Percentiles rank a stretch among this genome's conserved stretches.
Conservation (phyloP, 2,329 filamentous ascomycete species). For the Beauveria asiatica region DNA sequence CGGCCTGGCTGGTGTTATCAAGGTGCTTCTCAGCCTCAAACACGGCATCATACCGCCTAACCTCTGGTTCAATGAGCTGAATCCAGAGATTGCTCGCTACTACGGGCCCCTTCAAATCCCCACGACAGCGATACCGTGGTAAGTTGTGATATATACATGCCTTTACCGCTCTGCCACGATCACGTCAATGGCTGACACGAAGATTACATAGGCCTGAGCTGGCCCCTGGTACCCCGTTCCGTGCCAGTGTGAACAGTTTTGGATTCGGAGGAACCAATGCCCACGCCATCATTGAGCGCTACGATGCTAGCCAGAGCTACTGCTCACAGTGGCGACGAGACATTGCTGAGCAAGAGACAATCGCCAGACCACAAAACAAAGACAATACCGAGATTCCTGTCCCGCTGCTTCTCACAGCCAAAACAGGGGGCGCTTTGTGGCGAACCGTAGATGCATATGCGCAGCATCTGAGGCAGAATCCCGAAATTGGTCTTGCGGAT, state of each 20-base stretch:
- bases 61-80: conserved; percentile 36
- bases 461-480: neutral
- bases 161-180: no score
- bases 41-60: conserved; percentile 36
- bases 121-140: neutral
- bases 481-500: neutral
- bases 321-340: no score
- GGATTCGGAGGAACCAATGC: conserved; percentile 36
- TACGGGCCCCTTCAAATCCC: conserved; percentile 13
- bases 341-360: no score
- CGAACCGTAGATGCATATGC: neutral
- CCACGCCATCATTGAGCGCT: conserved; percentile 20
- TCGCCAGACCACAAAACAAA: neutral
- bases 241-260: conserved; percentile 34
- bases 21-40: conserved; percentile 37
- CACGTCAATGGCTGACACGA: neutral
- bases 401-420: neutral
- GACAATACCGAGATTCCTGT: neutral
- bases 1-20: conserved; percentile 38
- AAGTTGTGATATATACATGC: neutral
- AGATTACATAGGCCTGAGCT: neutral
- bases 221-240: neutral
- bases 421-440: neutral
- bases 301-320: conserved; percentile 5
- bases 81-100: conserved; percentile 28